Evolutionary conservation across 2,329 filamentous ascomycete genomes (phyloP), one percentile per base, ranked within the genome.

Genomic region (Magnaporthales sp.): DNA sequence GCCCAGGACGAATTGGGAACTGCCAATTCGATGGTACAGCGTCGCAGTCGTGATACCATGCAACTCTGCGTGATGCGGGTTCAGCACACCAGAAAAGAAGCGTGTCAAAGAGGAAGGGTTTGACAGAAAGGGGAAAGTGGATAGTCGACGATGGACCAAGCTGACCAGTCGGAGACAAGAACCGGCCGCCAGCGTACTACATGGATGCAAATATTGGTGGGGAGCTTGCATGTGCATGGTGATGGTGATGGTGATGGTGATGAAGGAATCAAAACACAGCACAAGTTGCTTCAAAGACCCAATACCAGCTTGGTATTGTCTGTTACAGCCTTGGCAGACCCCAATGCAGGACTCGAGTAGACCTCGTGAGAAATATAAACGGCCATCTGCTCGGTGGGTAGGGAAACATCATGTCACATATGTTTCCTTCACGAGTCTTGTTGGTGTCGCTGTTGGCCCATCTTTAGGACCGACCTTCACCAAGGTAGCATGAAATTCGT

Each of bases 51-150:
- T 26, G n/a, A 19, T 60, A 60, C 24, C 24, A 60, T 60, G 56
- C 56, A 60, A 27, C 11, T 63, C 29, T 24, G 61, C 29, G 61
- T 63, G 61, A 63, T 30, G 31, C 27, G 22, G 61, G 56, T 27
- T 60, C 56, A 60, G 56, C 56, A 60, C 56, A 60, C 24, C 38
- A 51, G 38, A 51, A 51, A 51, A 19, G 38, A 51, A 19, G n/a
- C n/a, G 38, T 51, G 38, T 19, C n/a, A 15, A 8, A 29, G n/a
- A 6, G 29, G 32, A 51, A 32, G 51, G 51, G 46, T 24, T 8
- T 54, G 60, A 30, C 32, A 27, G 32, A 62, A 63, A 66, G 24
- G 65, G 65, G 61, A 66, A 66, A 30, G 65, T 66, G 65, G 65
- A 66, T 26, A 31, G 56, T 60, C 22, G 8, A 24, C 56, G 24